These are phyloP conservation scores for Trichothecium sympodiale DNA, from an alignment of 2,329 filamentous ascomycete genomes.

Conservation along the genomic window DNA sequence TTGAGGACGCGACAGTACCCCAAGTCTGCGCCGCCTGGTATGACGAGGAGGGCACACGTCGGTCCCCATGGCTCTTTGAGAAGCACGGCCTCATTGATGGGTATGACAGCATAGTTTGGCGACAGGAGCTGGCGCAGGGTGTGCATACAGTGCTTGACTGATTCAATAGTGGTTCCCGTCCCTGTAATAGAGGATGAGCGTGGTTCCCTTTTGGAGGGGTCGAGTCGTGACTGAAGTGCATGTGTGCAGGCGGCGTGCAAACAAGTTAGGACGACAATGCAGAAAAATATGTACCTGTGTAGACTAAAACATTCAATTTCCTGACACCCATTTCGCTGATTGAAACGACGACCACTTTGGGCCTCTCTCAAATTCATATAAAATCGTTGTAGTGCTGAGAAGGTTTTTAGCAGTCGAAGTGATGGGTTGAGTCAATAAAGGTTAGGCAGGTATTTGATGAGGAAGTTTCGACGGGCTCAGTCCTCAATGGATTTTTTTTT, in stretches of 20 bases:
- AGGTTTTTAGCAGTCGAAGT: too few relatives aligned
- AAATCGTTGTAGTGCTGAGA: too few relatives aligned
- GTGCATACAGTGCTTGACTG: conserved; percentile 80
- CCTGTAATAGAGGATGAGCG: conserved; percentile 47
- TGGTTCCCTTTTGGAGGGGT: too few relatives aligned
- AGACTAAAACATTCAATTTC: conserved; percentile 85
- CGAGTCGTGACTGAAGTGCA: too few relatives aligned
- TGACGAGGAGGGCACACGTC: conserved; percentile 78
- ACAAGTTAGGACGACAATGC: conserved; percentile 3
- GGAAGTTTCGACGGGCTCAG: too few relatives aligned
- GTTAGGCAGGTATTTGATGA: too few relatives aligned
- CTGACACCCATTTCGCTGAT: conserved; percentile 41
- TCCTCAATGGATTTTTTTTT: too few relatives aligned
- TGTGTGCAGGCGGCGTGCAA: not conserved
- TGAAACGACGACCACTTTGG: conserved; percentile 3
- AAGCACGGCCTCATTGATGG: conserved; percentile 65
- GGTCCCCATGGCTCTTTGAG: conserved; percentile 86
- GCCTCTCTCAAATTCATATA: too few relatives aligned
- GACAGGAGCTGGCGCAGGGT: conserved; percentile 77
- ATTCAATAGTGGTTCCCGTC: conserved; percentile 75
- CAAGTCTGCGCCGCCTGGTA: conserved; percentile 89
- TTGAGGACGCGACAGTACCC: conserved; percentile 84
- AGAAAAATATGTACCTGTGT: conserved; percentile 55
- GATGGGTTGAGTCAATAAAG: too few relatives aligned
- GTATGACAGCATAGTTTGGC: conserved; percentile 85